These are phyloP conservation scores for Cercophora samala DNA, from an alignment of 495 filamentous ascomycete species.

Conservation along the genomic window DNA sequence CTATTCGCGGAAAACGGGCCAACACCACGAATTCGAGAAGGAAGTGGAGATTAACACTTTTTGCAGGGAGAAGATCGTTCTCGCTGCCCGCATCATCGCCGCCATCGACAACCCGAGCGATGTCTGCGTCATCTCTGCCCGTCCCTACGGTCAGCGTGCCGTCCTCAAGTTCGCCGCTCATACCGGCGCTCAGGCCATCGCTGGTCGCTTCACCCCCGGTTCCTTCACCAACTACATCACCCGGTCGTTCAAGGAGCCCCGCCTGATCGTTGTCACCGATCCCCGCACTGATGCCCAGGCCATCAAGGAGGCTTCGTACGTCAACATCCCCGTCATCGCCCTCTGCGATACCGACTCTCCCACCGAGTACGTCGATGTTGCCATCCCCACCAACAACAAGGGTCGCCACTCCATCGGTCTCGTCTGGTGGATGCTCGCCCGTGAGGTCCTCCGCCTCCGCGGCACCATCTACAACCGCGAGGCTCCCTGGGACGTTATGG, in stretches of 20 bases:
- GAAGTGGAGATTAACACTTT: conserved; percentile 3
- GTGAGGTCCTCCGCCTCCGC: conserved; percentile 97
- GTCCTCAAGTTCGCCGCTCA: conserved; percentile 98
- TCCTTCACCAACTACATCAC: conserved; percentile 99
- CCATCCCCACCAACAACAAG: conserved; percentile 99
- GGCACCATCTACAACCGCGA: conserved; percentile 93
- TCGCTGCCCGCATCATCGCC: conserved; percentile 96
- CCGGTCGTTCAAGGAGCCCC: conserved; percentile 99
- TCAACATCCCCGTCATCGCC: conserved; percentile 99
- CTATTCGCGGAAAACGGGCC: background rate
- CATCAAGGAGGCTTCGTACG: conserved; percentile 99
- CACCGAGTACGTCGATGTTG: conserved; percentile 98
- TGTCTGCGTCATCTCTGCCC: conserved; percentile 97
- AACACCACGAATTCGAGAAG: background rate
- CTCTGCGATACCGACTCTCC: conserved; percentile 99
- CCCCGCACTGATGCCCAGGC: conserved; percentile 99
- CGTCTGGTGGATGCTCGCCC: conserved; percentile 99
- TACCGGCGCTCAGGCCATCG: conserved; percentile 96
- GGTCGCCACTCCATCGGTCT: conserved; percentile 97
- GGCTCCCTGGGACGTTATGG: conserved; percentile 96
- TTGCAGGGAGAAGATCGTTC: conserved; percentile 95
- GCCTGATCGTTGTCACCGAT: conserved; percentile 98
- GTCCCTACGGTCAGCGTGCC: conserved; percentile 98
- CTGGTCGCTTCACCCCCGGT: conserved; percentile 98
- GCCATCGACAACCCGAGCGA: conserved; percentile 99